Evolutionary conservation across 225 moss, liverwort and hornwort species (phyloP).

Genomic region (Thuidium tamariscinum): DNA sequence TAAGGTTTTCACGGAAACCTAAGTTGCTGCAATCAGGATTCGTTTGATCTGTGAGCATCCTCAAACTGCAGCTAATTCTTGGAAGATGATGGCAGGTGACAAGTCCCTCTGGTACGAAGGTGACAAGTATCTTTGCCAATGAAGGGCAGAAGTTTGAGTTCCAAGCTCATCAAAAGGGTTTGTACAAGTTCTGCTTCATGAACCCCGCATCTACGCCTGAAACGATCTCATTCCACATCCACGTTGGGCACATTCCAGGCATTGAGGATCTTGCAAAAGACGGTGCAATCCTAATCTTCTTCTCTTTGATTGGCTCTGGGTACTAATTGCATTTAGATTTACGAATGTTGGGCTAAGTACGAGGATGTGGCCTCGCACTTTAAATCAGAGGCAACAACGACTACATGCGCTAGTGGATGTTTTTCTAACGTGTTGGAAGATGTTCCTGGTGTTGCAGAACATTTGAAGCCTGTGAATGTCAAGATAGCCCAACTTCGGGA

Average conservation of each 20-base stretch:
- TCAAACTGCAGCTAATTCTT: not conserved
- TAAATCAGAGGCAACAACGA: not conserved
- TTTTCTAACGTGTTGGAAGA: not conserved
- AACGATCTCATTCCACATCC: slow-evolving; percentile 62
- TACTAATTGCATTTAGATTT: not conserved
- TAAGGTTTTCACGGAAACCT: not conserved
- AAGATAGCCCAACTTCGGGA: slow-evolving; percentile 56
- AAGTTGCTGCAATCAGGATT: not conserved
- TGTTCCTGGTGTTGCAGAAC: slow-evolving; percentile 24
- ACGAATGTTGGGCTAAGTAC: not conserved
- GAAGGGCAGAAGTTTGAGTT: slow-evolving; percentile 75
- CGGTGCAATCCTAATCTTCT: slow-evolving; percentile 11
- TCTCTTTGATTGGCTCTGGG: not conserved
- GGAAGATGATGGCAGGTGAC: slow-evolving; percentile 34
- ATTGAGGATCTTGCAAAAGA: slow-evolving; percentile 59
- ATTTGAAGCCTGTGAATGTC: slow-evolving; percentile 55
- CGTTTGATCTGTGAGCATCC: not conserved
- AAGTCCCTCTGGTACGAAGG: slow-evolving; percentile 37
- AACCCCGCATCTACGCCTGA: slow-evolving; percentile 58
- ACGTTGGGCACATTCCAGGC: slow-evolving; percentile 62
- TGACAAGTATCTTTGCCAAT: slow-evolving; percentile 20
- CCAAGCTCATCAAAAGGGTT: slow-evolving; percentile 33
- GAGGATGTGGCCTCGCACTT: not conserved
- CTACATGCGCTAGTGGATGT: not conserved
- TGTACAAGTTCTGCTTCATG: slow-evolving; percentile 69